Percentiles rank a stretch among this genome's conserved stretches.
These are phyloP conservation scores for Boeremia lycopersici DNA, from an alignment of 2,329 filamentous ascomycete species.

Conservation along the genomic window DNA sequence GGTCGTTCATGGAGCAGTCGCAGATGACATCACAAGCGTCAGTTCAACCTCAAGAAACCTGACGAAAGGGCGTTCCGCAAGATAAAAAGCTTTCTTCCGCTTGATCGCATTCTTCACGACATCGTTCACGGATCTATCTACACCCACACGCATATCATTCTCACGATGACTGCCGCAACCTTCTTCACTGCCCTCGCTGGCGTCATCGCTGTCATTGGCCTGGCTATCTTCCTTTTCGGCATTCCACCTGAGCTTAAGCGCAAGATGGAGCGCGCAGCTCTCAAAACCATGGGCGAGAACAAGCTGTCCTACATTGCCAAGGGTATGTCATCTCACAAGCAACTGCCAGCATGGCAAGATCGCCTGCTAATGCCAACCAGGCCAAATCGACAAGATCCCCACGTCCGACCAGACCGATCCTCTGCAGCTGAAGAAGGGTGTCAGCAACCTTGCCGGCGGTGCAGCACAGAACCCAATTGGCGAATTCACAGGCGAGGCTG, in stretches of 20 bases:
- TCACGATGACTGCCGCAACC: constrained; percentile 34
- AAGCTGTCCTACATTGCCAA: constrained; percentile 52
- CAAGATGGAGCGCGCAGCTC: constrained; percentile 53
- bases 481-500: constrained; percentile 45
- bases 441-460: constrained; percentile 45
- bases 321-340: constrained; percentile 28
- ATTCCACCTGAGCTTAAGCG: constrained; percentile 55
- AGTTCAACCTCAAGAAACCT: constrained; percentile 7
- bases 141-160: neutral
- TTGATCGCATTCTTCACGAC: neutral
- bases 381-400: constrained; percentile 48
- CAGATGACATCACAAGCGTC: constrained; percentile 12
- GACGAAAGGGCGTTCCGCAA: neutral
- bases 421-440: constrained; percentile 45
- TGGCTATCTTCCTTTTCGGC: constrained; percentile 55
- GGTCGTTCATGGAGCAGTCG: constrained; percentile 1
- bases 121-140: too few relatives aligned
- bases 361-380: constrained; percentile 28
- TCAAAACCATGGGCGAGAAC: constrained; percentile 61
- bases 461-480: constrained; percentile 45
- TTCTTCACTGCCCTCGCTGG: constrained; percentile 43
- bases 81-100: neutral
- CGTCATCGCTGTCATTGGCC: constrained; percentile 44
- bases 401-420: constrained; percentile 47
- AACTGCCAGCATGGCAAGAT: neutral